Evolutionary conservation across 139 green algal genomes (phyloP), one percentile per base, ranked within the genome.

Genomic region (Tetradesmus lagerheimii): DNA sequence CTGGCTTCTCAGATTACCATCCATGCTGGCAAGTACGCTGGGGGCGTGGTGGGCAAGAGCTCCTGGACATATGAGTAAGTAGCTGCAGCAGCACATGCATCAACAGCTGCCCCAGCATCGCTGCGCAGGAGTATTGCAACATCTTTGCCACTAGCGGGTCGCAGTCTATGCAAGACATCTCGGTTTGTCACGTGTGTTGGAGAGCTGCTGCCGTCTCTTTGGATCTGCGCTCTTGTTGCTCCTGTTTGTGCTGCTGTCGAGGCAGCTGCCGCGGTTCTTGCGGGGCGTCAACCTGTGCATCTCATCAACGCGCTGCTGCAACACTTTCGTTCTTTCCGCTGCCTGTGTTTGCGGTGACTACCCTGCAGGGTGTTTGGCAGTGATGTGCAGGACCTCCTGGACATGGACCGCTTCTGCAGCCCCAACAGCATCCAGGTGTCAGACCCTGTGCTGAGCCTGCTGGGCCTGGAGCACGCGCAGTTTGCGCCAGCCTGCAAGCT

Each of bases 51-150:
- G 38, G 84, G 84, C 62, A 64, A 37, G 31, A 38, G 84, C 38
- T 64, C 84, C 15, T 89, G 84, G 84, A 83, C 84, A 4, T 89
- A 83, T 16, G 84, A 89, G 84, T 89, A n/a, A 89, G 84, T 75
- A 2, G 15, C 41, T 39, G 39, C 75, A 81, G 31, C 71, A 80
- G 75, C 75, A 45, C 15, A 39, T 25, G 3, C 35, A 81, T 14
- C 75, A 83, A 9, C 71, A 23, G 71, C 31, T 4, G n/a, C n/a
- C 4, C 8, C n/a, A 37, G n/a, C 29, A 79, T 41, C 4, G 62
- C 66, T 37, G 66, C 14, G 1, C 66, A 76, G 66, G 29, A 76
- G 23, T 1, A 31, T 23, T 35, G 29, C 66, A 34, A 37, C 35
- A 41, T 12, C 75, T 43, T 16, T 82, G 76, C 35, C 76, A n/a